A percentile compares a stretch with the other conserved stretches of the same genome.
Evolutionary conservation across 139 green algal species (phyloP).

Genomic region (Nannochloris sp.): DNA sequence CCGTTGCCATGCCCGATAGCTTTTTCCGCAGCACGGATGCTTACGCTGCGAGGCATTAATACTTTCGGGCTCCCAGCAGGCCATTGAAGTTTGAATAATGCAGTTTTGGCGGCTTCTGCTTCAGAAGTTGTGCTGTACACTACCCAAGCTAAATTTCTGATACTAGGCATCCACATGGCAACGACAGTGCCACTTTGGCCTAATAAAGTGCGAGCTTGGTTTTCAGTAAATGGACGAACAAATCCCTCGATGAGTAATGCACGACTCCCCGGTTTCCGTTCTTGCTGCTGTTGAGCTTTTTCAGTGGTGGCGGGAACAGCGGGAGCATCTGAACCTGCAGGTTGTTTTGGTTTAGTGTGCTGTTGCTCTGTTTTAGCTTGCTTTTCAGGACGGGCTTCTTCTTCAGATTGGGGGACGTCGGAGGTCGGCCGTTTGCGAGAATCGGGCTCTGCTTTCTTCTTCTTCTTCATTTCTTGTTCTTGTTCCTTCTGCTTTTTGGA

Average conservation of each 20-base stretch:
- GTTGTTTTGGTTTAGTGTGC: no score
- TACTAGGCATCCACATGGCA: constrained; percentile 74
- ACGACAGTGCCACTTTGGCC: constrained; percentile 37
- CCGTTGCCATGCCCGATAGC: constrained; percentile 32
- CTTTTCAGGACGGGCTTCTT: no score
- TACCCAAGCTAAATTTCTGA: constrained; percentile 70
- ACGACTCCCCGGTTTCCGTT: constrained; percentile 6
- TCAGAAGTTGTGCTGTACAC: constrained; percentile 45
- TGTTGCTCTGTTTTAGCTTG: no score
- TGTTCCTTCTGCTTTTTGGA: no score
- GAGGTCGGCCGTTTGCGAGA: no score
- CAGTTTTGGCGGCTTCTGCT: constrained; percentile 36
- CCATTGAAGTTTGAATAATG: constrained; percentile 32
- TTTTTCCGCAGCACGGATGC: constrained; percentile 36
- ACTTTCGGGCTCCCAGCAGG: constrained; percentile 32
- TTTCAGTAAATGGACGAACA: constrained; percentile 67
- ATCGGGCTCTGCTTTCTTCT: no score
- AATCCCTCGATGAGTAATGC: constrained; percentile 72
- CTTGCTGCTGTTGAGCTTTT: no score
- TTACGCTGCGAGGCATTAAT: constrained; percentile 36
- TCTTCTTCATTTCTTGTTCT: no score
- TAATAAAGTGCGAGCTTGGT: constrained; percentile 35
- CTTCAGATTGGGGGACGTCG: no score
- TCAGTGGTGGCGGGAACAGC: no score
- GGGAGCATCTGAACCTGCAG: no score